Evolutionary conservation across 2,329 filamentous ascomycete genomes (phyloP).

Genomic region (Boeremia exigua): DNA sequence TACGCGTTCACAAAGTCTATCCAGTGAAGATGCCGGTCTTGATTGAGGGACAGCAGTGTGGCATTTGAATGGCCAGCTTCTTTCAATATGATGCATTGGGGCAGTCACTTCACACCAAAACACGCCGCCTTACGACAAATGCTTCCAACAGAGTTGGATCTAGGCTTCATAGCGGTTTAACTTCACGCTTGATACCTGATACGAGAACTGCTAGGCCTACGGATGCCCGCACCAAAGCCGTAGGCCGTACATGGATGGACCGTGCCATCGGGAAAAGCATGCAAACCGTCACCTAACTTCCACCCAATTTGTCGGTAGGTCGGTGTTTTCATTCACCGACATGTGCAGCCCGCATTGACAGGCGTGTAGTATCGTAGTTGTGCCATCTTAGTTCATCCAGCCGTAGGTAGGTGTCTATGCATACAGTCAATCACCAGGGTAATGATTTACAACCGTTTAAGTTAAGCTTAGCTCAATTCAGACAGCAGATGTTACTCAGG

Average conservation of each 20-base stretch:
- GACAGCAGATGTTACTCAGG: background rate
- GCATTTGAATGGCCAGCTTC: background rate
- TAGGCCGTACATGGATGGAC: conserved; percentile 15
- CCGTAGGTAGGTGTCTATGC: background rate
- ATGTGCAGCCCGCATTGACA: background rate
- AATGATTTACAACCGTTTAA: background rate
- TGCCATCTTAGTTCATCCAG: background rate
- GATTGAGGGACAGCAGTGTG: background rate
- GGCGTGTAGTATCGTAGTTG: background rate
- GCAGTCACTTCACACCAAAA: background rate
- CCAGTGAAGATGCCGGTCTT: background rate
- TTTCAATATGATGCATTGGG: background rate
- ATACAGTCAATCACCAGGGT: conserved; percentile 6
- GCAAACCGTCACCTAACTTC: background rate
- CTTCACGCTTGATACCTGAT: conserved; percentile 7
- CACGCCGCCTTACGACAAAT: background rate
- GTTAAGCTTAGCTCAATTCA: background rate
- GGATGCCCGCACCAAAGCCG: conserved; percentile 29
- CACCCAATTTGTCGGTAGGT: conserved; percentile 18
- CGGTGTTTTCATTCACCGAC: conserved; percentile 25
- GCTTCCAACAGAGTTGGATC: background rate
- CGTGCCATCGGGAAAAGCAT: conserved; percentile 25
- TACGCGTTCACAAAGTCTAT: conserved; percentile 29
- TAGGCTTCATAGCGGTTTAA: background rate
- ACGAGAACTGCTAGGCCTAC: conserved; percentile 15